Evolutionary conservation across 208 protist genomes (phyloP).

Genomic region (Acanthamoeba castellanii): DNA sequence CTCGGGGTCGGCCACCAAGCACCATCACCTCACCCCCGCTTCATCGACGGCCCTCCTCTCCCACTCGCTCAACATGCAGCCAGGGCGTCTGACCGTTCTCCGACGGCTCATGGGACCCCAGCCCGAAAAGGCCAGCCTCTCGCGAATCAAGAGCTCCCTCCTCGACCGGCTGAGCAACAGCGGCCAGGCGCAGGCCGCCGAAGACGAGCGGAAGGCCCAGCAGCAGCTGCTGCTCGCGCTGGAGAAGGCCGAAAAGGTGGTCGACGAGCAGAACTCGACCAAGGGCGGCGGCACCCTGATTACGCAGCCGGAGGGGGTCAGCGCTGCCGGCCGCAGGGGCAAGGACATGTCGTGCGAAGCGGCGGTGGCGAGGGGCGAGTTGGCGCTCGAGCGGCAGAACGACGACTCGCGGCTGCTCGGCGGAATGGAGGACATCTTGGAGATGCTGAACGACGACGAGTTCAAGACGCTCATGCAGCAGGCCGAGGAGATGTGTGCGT

Average conservation of each 20-base stretch:
- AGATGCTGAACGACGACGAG: constrained; percentile 40
- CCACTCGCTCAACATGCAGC: neutral
- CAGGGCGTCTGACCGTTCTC: neutral
- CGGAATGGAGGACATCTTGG: constrained; percentile 17
- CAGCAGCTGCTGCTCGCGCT: constrained; percentile 18
- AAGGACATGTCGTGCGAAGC: neutral
- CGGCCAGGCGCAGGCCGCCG: neutral
- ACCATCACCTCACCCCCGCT: neutral
- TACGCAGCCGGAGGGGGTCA: neutral
- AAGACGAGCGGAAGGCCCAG: neutral
- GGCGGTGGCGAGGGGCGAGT: neutral
- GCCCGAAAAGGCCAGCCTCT: constrained; percentile 7
- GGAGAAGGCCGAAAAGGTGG: neutral
- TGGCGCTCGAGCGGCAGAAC: neutral
- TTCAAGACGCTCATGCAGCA: constrained; percentile 25
- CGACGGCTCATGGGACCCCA: constrained; percentile 8
- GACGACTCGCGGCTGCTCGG: neutral
- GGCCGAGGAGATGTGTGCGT: constrained; percentile 11
- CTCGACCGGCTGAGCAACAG: neutral
- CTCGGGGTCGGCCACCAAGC: neutral
- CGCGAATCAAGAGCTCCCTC: neutral
- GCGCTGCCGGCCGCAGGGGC: neutral
- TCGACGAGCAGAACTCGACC: neutral
- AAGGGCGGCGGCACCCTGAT: neutral
- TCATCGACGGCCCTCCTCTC: neutral